These are phyloP conservation scores for Wallacemonas sp. DNA, from an alignment of 208 protist genomes.

Conservation along the genomic window DNA sequence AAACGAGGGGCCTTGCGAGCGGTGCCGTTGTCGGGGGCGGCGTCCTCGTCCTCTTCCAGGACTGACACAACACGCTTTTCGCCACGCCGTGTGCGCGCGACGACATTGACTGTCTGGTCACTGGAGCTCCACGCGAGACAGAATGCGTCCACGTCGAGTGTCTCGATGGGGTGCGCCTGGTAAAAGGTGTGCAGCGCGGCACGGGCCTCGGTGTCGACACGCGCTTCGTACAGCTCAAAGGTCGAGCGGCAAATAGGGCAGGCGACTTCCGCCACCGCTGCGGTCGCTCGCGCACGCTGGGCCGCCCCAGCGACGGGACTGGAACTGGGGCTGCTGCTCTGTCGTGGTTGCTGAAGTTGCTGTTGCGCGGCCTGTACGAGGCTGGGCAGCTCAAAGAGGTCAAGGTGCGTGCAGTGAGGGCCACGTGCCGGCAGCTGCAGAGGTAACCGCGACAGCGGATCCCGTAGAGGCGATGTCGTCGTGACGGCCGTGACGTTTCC, in stretches of 20 bases:
- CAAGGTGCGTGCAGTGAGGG: conserved; percentile 53
- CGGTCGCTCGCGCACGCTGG: background rate
- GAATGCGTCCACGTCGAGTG: conserved; percentile 2
- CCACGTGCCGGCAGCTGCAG: conserved; percentile 65
- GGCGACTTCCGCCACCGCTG: background rate
- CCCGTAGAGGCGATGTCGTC: conserved; percentile 53
- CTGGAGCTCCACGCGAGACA: background rate
- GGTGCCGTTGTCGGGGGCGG: background rate
- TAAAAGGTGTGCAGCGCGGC: conserved; percentile 4
- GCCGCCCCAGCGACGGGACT: background rate
- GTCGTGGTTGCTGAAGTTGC: too few relatives aligned
- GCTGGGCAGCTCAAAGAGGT: conserved; percentile 74
- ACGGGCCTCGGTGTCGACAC: conserved; percentile 1
- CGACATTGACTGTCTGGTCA: background rate
- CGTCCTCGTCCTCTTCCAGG: background rate
- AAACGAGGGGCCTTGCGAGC: background rate
- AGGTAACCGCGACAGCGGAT: conserved; percentile 55
- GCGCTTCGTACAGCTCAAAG: conserved; percentile 5
- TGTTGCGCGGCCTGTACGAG: conserved; percentile 64
- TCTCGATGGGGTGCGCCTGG: background rate
- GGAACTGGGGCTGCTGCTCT: conserved; percentile 7
- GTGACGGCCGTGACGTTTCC: conserved; percentile 33
- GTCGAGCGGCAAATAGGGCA: conserved; percentile 4
- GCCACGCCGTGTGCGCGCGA: background rate
- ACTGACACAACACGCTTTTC: conserved; percentile 8